Percentiles rank a stretch among this genome's conserved stretches.
phyloP scores from a whole-genome alignment of 2,329 filamentous ascomycete species.

The Sporothrix brunneoviolacea region DNA sequence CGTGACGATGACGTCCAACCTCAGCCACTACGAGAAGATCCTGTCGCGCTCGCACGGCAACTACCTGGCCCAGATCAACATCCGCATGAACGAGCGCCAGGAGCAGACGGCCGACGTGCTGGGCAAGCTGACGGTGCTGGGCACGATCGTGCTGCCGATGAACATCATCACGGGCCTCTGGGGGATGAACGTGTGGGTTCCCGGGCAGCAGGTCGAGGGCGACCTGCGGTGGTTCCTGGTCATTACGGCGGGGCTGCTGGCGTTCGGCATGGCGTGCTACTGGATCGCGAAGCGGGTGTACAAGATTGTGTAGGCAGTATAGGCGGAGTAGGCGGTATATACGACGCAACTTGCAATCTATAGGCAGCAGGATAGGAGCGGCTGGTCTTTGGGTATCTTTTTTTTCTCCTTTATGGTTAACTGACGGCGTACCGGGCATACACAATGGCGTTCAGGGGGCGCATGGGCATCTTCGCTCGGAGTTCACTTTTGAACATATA shows the following conservation, averaged over 20 bases:
- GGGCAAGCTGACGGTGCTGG: conserved; percentile 88
- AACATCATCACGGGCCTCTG: conserved; percentile 98
- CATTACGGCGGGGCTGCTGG: conserved; percentile 65
- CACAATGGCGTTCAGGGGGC: no score
- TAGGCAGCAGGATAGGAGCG: no score
- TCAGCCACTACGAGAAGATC: conserved; percentile 94
- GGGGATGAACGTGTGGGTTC: conserved; percentile 98
- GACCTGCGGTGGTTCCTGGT: conserved; percentile 70
- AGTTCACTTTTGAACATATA: no score
- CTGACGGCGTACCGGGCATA: no score
- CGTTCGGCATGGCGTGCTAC: conserved; percentile 76
- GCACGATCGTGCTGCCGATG: conserved; percentile 96
- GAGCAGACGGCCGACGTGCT: conserved; percentile 94
- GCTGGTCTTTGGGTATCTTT: no score
- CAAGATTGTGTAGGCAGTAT: conserved; percentile 59
- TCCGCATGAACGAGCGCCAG: conserved; percentile 95
- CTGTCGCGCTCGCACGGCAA: conserved; percentile 88
- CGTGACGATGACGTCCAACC: conserved; percentile 94
- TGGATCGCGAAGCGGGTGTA: conserved; percentile 78
- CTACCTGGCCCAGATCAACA: conserved; percentile 98
- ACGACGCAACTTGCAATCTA: no score
- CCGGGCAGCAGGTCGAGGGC: conserved; percentile 75
- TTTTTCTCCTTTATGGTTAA: no score
- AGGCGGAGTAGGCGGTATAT: neutral
- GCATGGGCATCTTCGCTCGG: no score